Percentiles rank a stretch among this genome's conserved stretches.
Evolutionary conservation across 2,329 filamentous ascomycete genomes (phyloP).

Genomic region (Rhytidhysteron rufulum): DNA sequence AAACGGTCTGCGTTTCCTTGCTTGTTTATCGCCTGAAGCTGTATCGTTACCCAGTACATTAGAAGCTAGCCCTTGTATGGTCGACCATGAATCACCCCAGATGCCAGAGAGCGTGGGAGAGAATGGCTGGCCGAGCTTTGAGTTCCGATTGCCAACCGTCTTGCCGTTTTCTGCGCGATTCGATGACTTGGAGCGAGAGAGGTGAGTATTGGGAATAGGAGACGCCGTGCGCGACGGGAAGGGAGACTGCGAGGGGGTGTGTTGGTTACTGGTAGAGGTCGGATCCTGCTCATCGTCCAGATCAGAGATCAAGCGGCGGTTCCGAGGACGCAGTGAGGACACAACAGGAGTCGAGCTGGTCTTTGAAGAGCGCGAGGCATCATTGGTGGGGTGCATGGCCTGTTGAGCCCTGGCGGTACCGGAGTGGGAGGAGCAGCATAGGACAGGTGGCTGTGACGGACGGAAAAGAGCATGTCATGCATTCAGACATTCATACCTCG

Average conservation of each 20-base stretch:
- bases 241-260: conserved; percentile 35
- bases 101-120: conserved; percentile 38
- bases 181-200: conserved; percentile 27
- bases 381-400: conserved; percentile 40
- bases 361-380: conserved; percentile 34
- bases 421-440: conserved; percentile 35
- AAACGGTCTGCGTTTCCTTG: conserved; percentile 29
- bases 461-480: conserved; percentile 29
- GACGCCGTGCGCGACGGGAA: conserved; percentile 38
- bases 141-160: conserved; percentile 18
- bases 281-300: conserved; percentile 43
- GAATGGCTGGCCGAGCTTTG: conserved; percentile 17
- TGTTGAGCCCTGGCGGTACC: conserved; percentile 27
- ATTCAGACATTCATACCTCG: conserved; percentile 31
- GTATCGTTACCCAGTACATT: conserved; percentile 44
- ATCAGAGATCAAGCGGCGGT: conserved; percentile 45
- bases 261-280: conserved; percentile 26
- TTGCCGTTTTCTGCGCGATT: conserved; percentile 25
- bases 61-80: conserved; percentile 47
- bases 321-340: conserved; percentile 44
- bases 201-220: conserved; percentile 38
- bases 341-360: conserved; percentile 34
- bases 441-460: conserved; percentile 21
- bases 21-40: conserved; percentile 13
- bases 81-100: conserved; percentile 47